Evolutionary conservation across 1,284 basidiomycete genomes (phyloP).

Genomic region (Ganoderma boninense): DNA sequence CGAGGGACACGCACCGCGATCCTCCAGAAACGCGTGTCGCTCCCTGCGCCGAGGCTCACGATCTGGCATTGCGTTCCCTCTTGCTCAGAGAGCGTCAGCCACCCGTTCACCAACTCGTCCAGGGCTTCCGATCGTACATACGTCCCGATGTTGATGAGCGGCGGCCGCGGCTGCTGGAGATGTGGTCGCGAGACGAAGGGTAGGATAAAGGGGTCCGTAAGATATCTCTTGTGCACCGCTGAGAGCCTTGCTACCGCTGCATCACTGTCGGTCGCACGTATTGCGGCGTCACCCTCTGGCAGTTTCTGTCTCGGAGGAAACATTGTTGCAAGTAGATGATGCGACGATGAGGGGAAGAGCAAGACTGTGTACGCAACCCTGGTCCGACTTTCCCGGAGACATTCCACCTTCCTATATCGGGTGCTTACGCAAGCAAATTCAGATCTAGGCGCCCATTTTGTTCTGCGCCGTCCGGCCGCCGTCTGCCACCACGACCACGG

Average conservation of each 20-base stretch:
- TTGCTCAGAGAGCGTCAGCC: conserved; percentile 58
- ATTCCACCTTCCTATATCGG: no score
- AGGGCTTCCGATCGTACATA: conserved; percentile 86
- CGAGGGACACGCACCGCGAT: conserved; percentile 68
- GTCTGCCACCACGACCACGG: not conserved
- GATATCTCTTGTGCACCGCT: conserved; percentile 79
- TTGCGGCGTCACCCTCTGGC: conserved; percentile 61
- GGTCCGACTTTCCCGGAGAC: not conserved
- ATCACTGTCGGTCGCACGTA: conserved; percentile 78
- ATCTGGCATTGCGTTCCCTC: conserved; percentile 72
- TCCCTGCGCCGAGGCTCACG: conserved; percentile 91
- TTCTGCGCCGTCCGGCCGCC: not conserved
- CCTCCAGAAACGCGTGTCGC: conserved; percentile 94
- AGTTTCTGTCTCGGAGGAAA: conserved; percentile 24
- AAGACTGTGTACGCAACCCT: no score
- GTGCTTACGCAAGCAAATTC: conserved; percentile 1
- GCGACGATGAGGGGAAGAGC: not conserved
- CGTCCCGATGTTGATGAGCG: conserved; percentile 96
- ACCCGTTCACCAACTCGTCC: conserved; percentile 81
- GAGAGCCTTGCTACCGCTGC: conserved; percentile 83
- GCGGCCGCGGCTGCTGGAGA: conserved; percentile 72
- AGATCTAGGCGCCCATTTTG: not conserved
- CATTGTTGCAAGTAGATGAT: conserved; percentile 18
- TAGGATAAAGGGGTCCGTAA: conserved; percentile 76
- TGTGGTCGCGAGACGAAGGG: conserved; percentile 71